phyloP scores from a whole-genome alignment of 768 basidiomycete genomes.

The Pisolithus orientalis region DNA sequence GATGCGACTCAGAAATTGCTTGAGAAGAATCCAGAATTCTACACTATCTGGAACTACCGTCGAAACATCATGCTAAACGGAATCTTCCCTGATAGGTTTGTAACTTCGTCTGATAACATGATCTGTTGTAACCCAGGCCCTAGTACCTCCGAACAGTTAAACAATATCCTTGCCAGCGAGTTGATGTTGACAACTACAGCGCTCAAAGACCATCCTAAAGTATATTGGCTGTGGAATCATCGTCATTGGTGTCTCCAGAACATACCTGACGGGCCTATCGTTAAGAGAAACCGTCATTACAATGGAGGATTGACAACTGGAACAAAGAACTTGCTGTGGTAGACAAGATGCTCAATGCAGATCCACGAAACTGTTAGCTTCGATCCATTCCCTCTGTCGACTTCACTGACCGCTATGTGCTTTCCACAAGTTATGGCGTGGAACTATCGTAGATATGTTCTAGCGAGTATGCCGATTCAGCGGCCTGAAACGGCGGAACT shows the following conservation, averaged over 20 bases:
- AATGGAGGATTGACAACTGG: slow-evolving; percentile 84
- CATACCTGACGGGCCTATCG: slow-evolving; percentile 67
- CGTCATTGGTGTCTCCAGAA: slow-evolving; percentile 91
- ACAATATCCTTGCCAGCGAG: slow-evolving; percentile 63
- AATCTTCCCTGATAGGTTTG: slow-evolving; percentile 62
- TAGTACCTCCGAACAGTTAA: slow-evolving; percentile 57
- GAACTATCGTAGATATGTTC: slow-evolving; percentile 87
- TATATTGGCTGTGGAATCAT: slow-evolving; percentile 99
- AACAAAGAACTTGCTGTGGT: slow-evolving; percentile 78
- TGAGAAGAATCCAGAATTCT: slow-evolving; percentile 88
- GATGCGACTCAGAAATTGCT: slow-evolving; percentile 72
- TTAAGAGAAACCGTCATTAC: slow-evolving; percentile 35
- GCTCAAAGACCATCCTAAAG: slow-evolving; percentile 83
- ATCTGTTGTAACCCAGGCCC: slow-evolving; percentile 8
- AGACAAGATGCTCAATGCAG: slow-evolving; percentile 88
- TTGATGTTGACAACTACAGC: slow-evolving; percentile 74
- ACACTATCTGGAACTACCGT: slow-evolving; percentile 95
- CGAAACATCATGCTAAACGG: slow-evolving; percentile 70
- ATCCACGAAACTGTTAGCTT: slow-evolving; percentile 85
- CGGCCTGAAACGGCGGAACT: slow-evolving; percentile 63
- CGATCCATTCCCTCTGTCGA: neutral
- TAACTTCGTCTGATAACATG: neutral
- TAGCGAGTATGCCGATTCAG: slow-evolving; percentile 59
- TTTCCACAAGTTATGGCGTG: slow-evolving; percentile 76
- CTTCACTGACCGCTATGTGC: slow-evolving; percentile 2